phyloP scores from a whole-genome alignment of 768 basidiomycete genomes.

The Leccinellum albellum region DNA sequence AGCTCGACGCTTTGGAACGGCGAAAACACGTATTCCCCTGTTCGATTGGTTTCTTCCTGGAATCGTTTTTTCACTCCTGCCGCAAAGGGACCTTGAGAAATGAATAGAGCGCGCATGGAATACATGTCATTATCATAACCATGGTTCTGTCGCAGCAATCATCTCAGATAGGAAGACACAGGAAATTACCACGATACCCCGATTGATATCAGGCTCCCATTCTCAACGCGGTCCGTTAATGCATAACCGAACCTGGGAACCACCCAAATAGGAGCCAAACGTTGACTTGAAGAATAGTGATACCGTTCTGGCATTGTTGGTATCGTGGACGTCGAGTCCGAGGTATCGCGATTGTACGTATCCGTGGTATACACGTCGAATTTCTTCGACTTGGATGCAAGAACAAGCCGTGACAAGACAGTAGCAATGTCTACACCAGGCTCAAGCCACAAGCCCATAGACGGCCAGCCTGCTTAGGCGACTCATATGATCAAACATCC shows the following conservation, averaged over 20 bases:
- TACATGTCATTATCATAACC: slow-evolving; percentile 78
- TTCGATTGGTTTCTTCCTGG: slow-evolving; percentile 21
- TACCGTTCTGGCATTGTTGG: slow-evolving; percentile 68
- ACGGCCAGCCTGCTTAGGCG: slow-evolving; percentile 67
- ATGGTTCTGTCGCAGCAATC: slow-evolving; percentile 54
- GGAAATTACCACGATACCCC: slow-evolving; percentile 45
- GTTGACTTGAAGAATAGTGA: slow-evolving; percentile 64
- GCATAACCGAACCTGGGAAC: slow-evolving; percentile 78
- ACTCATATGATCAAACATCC: background rate
- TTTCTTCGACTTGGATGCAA: slow-evolving; percentile 45
- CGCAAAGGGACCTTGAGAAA: slow-evolving; percentile 68
- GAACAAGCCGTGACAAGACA: slow-evolving; percentile 49
- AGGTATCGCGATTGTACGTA: slow-evolving; percentile 4
- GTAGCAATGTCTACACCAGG: slow-evolving; percentile 48
- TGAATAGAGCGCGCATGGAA: slow-evolving; percentile 84
- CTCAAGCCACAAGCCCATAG: slow-evolving; percentile 79
- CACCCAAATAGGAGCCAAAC: slow-evolving; percentile 82
- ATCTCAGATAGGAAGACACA: background rate
- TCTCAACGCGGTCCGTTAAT: slow-evolving; percentile 61
- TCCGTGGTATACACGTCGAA: slow-evolving; percentile 51
- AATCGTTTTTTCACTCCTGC: slow-evolving; percentile 8
- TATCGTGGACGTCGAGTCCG: background rate
- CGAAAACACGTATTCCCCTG: slow-evolving; percentile 56
- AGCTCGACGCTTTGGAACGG: slow-evolving; percentile 80
- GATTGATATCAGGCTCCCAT: slow-evolving; percentile 53